Evolutionary conservation across 495 filamentous ascomycete species (phyloP), one percentile per base, ranked within the genome.

Genomic region (Mytilinidion resinicola): DNA sequence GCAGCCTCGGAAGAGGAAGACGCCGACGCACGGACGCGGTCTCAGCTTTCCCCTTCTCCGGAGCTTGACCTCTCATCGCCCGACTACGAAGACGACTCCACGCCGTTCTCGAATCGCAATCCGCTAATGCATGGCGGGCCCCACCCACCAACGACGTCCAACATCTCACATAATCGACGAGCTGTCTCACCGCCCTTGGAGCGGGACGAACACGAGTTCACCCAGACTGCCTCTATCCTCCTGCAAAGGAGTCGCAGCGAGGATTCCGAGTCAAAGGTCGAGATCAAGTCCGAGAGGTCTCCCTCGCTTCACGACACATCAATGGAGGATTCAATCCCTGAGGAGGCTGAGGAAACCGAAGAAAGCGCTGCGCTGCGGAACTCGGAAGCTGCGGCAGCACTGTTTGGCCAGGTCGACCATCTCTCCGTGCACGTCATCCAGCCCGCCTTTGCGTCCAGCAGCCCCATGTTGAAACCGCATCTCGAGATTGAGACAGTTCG

Each of bases 161-260:
- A 69, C 67, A 75, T 65, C 71, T 67, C 60, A 65, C 86, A 86
- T 67, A 87, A 85, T 37, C 77, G 84, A 55, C 84, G 87, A 54
- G 85, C 84, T 8, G 82, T 82, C 50, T 90, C 87, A 60, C 93
- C 95, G 49, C 90, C 89, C 20, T 80, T 97, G 33, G 93, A 98
- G 75, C 87, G 89, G 61, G 93, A 97, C 62, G 93, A 98, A 75
- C 88, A 86, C 65, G 93, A 97, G 73, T 98, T 98, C 68, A 96
- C 90, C 3, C 90, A 92, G 73, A 96, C 92, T 6, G 93, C 93
- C 10, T 62, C 58, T 1, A 52, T 50, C 35, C 54, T 96, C 71
- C 89, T 90, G 64, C 87, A 87, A 74, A 82, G 88, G 57, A 88
- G 80, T 56, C 75, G 80, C 57, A 80, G 72, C 62, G 17, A 57